Evolutionary conservation across 1,284 basidiomycete species (phyloP).

Genomic region (Cystobasidiaceae sp.): DNA sequence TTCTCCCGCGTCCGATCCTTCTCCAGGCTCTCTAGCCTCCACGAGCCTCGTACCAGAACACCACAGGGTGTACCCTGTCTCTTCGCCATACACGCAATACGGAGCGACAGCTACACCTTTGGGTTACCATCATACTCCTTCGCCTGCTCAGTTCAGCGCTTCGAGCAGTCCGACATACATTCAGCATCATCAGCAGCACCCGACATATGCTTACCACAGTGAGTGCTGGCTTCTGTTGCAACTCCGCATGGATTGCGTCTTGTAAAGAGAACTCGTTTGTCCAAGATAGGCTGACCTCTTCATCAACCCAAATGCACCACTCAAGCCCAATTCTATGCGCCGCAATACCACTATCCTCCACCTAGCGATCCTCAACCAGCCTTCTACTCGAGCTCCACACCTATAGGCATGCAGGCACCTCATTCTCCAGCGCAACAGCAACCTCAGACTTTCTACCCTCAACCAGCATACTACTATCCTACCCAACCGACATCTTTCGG

Average conservation of each 20-base stretch:
- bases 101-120: background rate
- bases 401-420: background rate
- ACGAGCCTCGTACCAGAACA: conserved; percentile 24
- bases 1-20: conserved; percentile 17
- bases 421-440: background rate
- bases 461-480: conserved; percentile 11
- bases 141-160: conserved; percentile 8
- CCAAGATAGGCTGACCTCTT: no score
- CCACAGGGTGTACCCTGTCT: background rate
- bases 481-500: no score
- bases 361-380: conserved; percentile 8
- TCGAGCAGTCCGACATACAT: conserved; percentile 26
- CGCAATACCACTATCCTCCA: conserved; percentile 26
- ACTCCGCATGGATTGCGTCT: background rate
- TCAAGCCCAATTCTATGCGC: conserved; percentile 24
- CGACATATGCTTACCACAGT: conserved; percentile 28
- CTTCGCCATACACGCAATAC: no score
- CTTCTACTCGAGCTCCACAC: background rate
- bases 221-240: background rate
- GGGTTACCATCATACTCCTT: background rate
- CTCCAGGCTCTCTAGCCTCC: conserved; percentile 23
- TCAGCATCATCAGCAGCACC: conserved; percentile 22
- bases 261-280: background rate
- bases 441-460: conserved; percentile 9
- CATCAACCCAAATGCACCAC: background rate